A percentile compares a stretch with the other conserved stretches of the same genome.
Evolutionary conservation across 1,284 basidiomycete species (phyloP).

Genomic region (Microbotryum intermedium): DNA sequence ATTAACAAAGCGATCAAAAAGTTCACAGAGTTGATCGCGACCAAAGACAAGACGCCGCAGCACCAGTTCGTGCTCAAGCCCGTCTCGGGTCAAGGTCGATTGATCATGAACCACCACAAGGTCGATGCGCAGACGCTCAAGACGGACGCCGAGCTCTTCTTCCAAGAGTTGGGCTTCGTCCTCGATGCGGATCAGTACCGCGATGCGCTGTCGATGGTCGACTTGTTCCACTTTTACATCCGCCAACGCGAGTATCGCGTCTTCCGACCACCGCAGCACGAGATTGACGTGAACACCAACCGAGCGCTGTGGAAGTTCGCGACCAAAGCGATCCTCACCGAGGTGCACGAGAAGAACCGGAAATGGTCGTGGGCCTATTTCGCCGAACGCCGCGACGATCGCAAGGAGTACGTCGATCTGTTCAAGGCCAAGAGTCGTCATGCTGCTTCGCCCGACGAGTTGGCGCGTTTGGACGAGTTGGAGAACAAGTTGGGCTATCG

Average conservation of each 20-base stretch:
- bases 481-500: constrained; percentile 84
- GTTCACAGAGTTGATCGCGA: constrained; percentile 64
- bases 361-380: constrained; percentile 94
- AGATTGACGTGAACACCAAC: constrained; percentile 58
- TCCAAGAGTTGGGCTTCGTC: constrained; percentile 88
- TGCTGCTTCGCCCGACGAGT: constrained; percentile 49
- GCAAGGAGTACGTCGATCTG: constrained; percentile 69
- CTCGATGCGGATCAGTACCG: constrained; percentile 94
- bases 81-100: constrained; percentile 86
- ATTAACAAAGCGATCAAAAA: constrained; percentile 60
- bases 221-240: constrained; percentile 95
- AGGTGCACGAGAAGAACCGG: constrained; percentile 72
- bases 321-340: constrained; percentile 67
- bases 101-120: constrained; percentile 69
- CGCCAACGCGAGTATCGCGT: constrained; percentile 83
- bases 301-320: constrained; percentile 75
- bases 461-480: constrained; percentile 53
- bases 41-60: constrained; percentile 45
- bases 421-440: constrained; percentile 64
- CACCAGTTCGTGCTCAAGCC: constrained; percentile 97
- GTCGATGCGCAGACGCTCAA: constrained; percentile 61
- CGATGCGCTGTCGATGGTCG: constrained; percentile 83
- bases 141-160: constrained; percentile 80
- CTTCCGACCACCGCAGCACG: constrained; percentile 45
- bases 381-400: constrained; percentile 75